Evolutionary conservation across 2,329 filamentous ascomycete species (phyloP), one percentile per base, ranked within the genome.

Genomic region (Hyphodiscus sp.): DNA sequence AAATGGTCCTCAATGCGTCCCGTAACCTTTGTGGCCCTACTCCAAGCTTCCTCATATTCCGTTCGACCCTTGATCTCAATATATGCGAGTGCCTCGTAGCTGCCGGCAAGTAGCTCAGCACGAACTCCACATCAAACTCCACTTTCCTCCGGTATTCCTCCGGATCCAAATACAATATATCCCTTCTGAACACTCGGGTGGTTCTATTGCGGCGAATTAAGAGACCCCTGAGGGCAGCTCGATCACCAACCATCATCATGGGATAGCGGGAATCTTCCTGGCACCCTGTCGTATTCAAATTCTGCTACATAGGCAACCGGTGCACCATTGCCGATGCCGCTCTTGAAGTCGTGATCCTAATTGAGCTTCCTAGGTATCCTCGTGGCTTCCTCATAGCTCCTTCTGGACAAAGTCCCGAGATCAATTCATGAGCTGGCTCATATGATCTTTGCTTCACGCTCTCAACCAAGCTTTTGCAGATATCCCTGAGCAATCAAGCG

Each of bases 401-500:
- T 33, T 4, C 5, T 38, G 33, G 16, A 38, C 11, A 13, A 15
- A 38, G 33, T 4, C 5, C 33, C 33, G 33, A 38, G 29, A 38
- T 13, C 33, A 15, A 4, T 38, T 38, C 52, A 30, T 19, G 18
- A 19, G 16, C n/a, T 43, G 23, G 23, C 23, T 26, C 23, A 8
- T 26, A 26, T 26, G 23, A 26, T 8, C 23, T n/a, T 26, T 3
- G 23, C 23, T 26, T 26, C 23, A 26, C 8, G 23, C 8, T 19
- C 42, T 50, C 41, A 96, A 68, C 83, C 84, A 62, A 99, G 77
- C 65, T 91, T 91, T 70, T 96, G 91, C 59, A 99, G 75, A 73
- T 96, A 99, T 19, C 94, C 94, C 69, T 97, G 92, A 16, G 90
- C 82, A 65, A 99, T 96, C 63, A 99, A 71, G 49, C 91, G 82